Percentiles rank a stretch among this genome's conserved stretches.
Conservation (phyloP, 257 asterid genomes). For the Rhazya stricta region DNA sequence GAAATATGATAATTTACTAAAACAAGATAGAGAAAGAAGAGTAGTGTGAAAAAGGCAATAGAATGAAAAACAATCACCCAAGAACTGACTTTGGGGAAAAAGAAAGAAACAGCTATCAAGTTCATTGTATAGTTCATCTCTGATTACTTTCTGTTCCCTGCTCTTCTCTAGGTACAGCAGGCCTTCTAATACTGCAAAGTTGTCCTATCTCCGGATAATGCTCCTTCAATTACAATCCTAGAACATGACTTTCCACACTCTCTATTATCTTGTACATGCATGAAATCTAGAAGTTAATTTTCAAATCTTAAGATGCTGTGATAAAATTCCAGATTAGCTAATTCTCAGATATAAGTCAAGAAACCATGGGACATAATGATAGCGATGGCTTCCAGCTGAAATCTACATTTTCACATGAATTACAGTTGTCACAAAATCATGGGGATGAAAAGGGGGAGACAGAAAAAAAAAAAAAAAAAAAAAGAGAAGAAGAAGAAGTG, state of each 20-base stretch:
- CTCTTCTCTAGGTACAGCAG: neutral
- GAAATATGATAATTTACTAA: neutral
- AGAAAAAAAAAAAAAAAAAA: too few relatives aligned
- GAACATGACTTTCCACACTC: neutral
- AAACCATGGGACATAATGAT: neutral
- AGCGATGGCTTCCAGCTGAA: neutral
- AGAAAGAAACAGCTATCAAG: neutral
- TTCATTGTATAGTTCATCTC: neutral
- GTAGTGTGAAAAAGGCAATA: neutral
- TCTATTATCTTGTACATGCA: neutral
- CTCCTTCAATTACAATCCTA: neutral
- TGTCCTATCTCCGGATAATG: neutral
- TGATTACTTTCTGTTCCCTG: neutral
- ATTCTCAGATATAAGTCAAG: neutral
- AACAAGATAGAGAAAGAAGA: neutral
- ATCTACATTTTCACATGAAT: neutral
- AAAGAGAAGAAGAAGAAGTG: neutral
- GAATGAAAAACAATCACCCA: neutral
- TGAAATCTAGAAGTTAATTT: neutral
- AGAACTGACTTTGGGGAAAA: neutral
- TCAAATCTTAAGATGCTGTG: neutral
- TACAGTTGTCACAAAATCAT: neutral
- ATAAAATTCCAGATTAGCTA: neutral
- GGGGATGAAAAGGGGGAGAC: neutral
- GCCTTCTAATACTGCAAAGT: neutral